Conservation (phyloP, 192 early-diverging fungal species). For the Rhizophagus sp. region DNA sequence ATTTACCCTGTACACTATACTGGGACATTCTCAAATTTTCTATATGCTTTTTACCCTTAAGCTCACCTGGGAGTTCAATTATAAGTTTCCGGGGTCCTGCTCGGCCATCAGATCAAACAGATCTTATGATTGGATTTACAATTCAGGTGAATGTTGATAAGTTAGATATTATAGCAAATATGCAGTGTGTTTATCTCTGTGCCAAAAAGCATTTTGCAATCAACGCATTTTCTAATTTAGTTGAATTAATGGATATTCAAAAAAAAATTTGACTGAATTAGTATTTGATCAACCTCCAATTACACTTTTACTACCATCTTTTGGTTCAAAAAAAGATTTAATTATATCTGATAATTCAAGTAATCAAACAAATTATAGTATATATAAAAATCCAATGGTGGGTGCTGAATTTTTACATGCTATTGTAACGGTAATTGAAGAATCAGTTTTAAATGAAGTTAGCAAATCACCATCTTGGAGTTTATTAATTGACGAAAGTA, state of each 20-base stretch:
- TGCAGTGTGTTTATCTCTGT: neutral
- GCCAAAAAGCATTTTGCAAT: neutral
- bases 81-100: no score
- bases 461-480: neutral
- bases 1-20: no score
- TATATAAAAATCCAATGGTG: neutral
- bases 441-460: neutral
- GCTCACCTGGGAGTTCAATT: no score
- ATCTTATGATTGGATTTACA: neutral
- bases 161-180: constrained; percentile 2
- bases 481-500: constrained; percentile 20
- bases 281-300: constrained; percentile 12
- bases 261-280: neutral
- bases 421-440: constrained; percentile 10
- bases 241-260: neutral
- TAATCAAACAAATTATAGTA: neutral
- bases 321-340: neutral
- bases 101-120: neutral
- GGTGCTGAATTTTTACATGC: constrained; percentile 11
- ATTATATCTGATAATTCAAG: neutral
- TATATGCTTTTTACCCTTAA: no score
- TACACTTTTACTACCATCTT: neutral
- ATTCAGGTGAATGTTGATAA: neutral
- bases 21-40: no score
- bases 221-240: neutral